Evolutionary conservation across 768 basidiomycete species (phyloP), one percentile per base, ranked within the genome.

Genomic region (Crepidotus variabilis): DNA sequence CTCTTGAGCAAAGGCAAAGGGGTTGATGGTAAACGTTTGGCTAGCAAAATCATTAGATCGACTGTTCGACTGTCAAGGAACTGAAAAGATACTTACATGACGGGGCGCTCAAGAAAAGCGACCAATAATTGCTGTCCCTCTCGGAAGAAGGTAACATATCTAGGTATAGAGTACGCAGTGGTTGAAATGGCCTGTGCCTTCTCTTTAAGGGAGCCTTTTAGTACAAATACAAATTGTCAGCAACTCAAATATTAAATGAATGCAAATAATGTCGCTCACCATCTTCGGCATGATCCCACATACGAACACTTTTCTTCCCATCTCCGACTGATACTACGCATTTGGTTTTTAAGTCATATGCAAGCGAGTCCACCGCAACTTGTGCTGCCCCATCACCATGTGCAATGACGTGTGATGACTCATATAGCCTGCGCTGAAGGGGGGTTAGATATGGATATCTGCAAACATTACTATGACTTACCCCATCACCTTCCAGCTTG

Each of bases 331-430:
- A 54, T 2, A 21, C 52, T 10, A 58, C 6, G 18, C 52, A 46
- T 24, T 28, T 22, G 13, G 57, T 33, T 33, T 54, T 47, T 4
- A 23, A 6, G 10, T 51, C 53, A 33, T 34, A 58, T 36, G 47
- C 57, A 1, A 58, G 33, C 22, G 33, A 16, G 9, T 58, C 52
- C 18, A 58, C 57, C 18, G 57, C 47, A 6, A 58, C 46, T 43
- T 48, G 52, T 6, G 52, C 46, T 13, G 57, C 57, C 28, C 57
- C 57, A 24, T 54, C 57, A 22, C 57, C 53, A 14, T 58, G 57
- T 2, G 57, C 57, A 39, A 49, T 58, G 22, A 50, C 52, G 0
- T 13, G 47, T 2, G 34, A 54, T 16, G 50, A 18, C 33, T 58
- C 57, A 9, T 21, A 34, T 13, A 58, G 47, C 2, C 48, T 45